phyloP scores from a whole-genome alignment of 1,284 basidiomycete species.

The Apiotrichum domesticum region DNA sequence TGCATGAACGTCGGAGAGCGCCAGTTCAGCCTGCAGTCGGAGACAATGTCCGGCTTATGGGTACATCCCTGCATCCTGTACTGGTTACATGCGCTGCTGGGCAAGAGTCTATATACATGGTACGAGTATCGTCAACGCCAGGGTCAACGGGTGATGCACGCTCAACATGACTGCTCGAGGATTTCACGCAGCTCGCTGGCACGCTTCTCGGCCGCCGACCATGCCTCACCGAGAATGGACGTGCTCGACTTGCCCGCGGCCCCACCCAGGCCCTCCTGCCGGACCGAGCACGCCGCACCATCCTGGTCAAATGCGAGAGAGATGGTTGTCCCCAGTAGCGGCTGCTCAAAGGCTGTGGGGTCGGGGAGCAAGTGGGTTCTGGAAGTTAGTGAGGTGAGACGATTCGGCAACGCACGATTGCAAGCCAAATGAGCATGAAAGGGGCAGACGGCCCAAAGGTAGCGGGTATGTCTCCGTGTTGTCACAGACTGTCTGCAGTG shows the following conservation, averaged over 20 bases:
- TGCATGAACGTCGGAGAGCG: too few species aligned
- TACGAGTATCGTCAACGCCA: neutral
- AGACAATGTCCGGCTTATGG: too few species aligned
- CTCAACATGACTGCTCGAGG: conserved; percentile 3
- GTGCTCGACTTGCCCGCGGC: conserved; percentile 43
- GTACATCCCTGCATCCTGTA: too few species aligned
- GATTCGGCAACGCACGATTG: conserved; percentile 55
- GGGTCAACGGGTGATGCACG: neutral
- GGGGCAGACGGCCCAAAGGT: conserved; percentile 52
- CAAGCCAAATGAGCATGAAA: conserved; percentile 73
- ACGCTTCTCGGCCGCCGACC: conserved; percentile 33
- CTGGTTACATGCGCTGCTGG: too few species aligned
- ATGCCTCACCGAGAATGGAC: conserved; percentile 33
- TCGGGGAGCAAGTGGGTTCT: conserved; percentile 65
- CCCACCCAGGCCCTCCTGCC: conserved; percentile 59
- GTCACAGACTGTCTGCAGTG: conserved; percentile 61
- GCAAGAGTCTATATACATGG: neutral
- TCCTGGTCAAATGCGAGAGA: conserved; percentile 60
- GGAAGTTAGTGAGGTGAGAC: conserved; percentile 3
- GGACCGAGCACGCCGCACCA: conserved; percentile 49
- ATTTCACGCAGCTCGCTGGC: conserved; percentile 24
- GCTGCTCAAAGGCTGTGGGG: conserved; percentile 83
- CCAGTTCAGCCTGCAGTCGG: too few species aligned
- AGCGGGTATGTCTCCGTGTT: conserved; percentile 50
- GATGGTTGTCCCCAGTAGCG: conserved; percentile 65